Evolutionary conservation across 2,329 filamentous ascomycete species (phyloP).

Genomic region (Colletotrichum sp.): DNA sequence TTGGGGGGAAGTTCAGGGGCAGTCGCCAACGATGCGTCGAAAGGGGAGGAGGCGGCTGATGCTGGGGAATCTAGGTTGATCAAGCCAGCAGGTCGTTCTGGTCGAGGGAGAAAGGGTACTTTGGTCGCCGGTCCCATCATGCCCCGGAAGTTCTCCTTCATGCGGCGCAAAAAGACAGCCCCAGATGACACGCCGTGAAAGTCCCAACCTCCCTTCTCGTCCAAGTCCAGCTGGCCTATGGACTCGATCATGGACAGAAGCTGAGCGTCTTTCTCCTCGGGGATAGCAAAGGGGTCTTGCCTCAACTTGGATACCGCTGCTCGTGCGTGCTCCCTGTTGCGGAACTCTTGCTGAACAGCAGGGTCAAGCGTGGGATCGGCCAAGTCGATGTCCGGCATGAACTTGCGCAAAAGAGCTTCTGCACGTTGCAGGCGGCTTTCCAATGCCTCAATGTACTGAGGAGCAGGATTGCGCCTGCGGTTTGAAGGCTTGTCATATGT

Average conservation of each 20-base stretch:
- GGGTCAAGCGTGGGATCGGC: slow-evolving; percentile 85
- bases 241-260: slow-evolving; percentile 95
- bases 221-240: slow-evolving; percentile 87
- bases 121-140: slow-evolving; percentile 70
- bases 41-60: slow-evolving; percentile 64
- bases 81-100: slow-evolving; percentile 53
- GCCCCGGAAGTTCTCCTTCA: slow-evolving; percentile 86
- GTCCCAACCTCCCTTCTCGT: slow-evolving; percentile 91
- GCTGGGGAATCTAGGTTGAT: slow-evolving; percentile 73
- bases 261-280: slow-evolving; percentile 68
- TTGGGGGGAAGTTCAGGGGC: slow-evolving; percentile 73
- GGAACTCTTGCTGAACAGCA: slow-evolving; percentile 72
- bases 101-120: slow-evolving; percentile 61
- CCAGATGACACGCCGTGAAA: slow-evolving; percentile 95
- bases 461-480: slow-evolving; percentile 85
- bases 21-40: slow-evolving; percentile 56
- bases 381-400: slow-evolving; percentile 84
- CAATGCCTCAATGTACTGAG: slow-evolving; percentile 90
- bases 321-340: slow-evolving; percentile 58
- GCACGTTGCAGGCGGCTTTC: slow-evolving; percentile 84
- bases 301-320: slow-evolving; percentile 47
- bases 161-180: slow-evolving; percentile 82
- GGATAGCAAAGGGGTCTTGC: slow-evolving; percentile 32
- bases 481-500: slow-evolving; percentile 97
- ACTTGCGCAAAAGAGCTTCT: slow-evolving; percentile 77